A percentile compares a stretch with the other conserved stretches of the same genome.
These are phyloP conservation scores for Emydomyces testavorans DNA, from an alignment of 2,329 filamentous ascomycete species.

Conservation along the genomic window DNA sequence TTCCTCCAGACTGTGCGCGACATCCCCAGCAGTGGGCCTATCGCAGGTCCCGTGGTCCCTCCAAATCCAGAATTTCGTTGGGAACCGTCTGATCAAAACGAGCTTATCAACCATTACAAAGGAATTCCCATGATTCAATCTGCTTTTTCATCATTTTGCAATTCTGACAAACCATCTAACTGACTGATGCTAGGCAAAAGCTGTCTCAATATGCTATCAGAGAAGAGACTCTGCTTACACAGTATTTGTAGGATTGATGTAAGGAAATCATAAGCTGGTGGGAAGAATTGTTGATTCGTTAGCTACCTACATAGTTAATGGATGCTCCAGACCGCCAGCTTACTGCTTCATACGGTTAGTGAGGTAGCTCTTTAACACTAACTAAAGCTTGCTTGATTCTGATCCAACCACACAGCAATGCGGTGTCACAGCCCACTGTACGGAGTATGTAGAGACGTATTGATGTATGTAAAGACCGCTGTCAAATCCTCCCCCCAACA, in stretches of 20 bases:
- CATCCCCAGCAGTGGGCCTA: conserved; percentile 3
- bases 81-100: conserved; percentile 3
- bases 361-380: too few species aligned
- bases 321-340: not conserved
- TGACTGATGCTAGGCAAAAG: not conserved
- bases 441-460: not conserved
- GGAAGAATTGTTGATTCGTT: not conserved
- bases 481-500: not conserved
- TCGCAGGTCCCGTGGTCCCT: not conserved
- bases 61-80: conserved; percentile 4
- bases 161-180: not conserved
- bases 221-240: too few species aligned
- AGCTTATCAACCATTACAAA: conserved; percentile 6
- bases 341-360: not conserved
- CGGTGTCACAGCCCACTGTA: too few species aligned
- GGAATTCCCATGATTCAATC: not conserved
- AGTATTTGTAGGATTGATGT: too few species aligned
- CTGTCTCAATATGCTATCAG: not conserved
- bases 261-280: not conserved
- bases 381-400: conserved; percentile 5
- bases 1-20: too few species aligned
- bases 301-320: too few species aligned
- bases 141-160: not conserved
- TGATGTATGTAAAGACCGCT: not conserved
- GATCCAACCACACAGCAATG: conserved; percentile 5